phyloP scores from a whole-genome alignment of 306 rosid genomes.

The Ziziphus jujuba region DNA sequence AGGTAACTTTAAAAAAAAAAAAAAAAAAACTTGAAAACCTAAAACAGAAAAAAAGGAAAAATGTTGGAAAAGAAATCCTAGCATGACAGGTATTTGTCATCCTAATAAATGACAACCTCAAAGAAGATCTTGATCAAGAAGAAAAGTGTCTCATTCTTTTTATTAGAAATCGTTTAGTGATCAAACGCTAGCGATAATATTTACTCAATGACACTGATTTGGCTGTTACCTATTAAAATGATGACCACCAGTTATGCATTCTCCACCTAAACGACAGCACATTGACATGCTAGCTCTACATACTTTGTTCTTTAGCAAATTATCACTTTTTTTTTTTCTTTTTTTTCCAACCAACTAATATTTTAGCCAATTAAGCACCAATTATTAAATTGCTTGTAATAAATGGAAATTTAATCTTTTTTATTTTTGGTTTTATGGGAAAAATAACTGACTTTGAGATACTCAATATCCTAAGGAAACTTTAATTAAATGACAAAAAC shows the following conservation, averaged over 20 bases:
- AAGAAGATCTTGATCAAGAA: neutral
- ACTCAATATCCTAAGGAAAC: neutral
- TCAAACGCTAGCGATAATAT: slow-evolving; percentile 1
- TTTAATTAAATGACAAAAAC: slow-evolving; percentile 24
- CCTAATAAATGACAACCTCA: slow-evolving; percentile 1
- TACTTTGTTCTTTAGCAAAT: slow-evolving; percentile 18
- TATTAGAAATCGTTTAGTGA: neutral
- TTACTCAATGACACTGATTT: slow-evolving; percentile 6
- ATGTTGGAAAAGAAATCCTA: neutral
- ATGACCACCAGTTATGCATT: slow-evolving; percentile 17
- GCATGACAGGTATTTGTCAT: neutral
- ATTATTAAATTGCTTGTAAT: neutral
- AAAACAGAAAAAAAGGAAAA: neutral
- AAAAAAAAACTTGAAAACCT: neutral
- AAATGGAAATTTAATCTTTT: slow-evolving; percentile 8
- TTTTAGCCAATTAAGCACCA: neutral
- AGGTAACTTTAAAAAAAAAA: neutral
- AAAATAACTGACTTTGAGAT: too few species aligned
- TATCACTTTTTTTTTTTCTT: neutral
- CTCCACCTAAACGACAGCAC: slow-evolving; percentile 12
- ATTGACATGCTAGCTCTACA: slow-evolving; percentile 9
- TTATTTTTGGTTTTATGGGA: neutral
- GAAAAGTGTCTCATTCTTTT: slow-evolving; percentile 3
- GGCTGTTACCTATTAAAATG: slow-evolving; percentile 7
- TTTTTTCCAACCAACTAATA: neutral